Percentiles rank a stretch among this genome's conserved stretches.
Evolutionary conservation across 208 protist species (phyloP).

Genomic region (Acanthamoeba quina): DNA sequence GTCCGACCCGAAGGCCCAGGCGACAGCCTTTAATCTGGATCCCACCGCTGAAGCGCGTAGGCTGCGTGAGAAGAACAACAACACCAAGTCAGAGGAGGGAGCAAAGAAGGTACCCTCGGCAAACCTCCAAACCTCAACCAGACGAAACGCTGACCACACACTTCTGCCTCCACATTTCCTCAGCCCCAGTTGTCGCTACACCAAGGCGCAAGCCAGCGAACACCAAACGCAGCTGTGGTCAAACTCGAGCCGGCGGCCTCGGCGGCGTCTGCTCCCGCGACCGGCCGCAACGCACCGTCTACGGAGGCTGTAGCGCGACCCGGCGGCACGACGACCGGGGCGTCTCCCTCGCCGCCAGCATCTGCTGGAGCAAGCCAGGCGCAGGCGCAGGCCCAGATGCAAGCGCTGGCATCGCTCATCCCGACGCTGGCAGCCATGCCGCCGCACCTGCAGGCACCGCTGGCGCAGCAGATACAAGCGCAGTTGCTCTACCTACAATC

Average conservation of each 20-base stretch:
- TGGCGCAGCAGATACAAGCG: background rate
- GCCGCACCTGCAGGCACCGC: background rate
- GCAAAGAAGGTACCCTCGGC: background rate
- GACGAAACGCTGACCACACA: background rate
- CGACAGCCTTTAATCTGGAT: background rate
- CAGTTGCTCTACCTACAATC: conserved; percentile 3
- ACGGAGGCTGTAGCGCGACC: too few relatives aligned
- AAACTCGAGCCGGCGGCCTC: too few relatives aligned
- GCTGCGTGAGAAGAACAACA: background rate
- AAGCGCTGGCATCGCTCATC: background rate
- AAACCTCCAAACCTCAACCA: background rate
- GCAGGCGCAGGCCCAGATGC: background rate
- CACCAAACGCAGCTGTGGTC: background rate
- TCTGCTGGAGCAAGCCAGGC: background rate
- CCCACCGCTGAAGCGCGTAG: conserved; percentile 19
- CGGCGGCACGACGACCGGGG: background rate
- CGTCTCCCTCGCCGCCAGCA: background rate
- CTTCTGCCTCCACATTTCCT: background rate
- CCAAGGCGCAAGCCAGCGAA: background rate
- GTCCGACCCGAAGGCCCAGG: background rate
- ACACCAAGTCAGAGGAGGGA: background rate
- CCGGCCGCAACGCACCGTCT: too few relatives aligned
- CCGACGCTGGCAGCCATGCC: background rate
- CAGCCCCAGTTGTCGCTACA: background rate
- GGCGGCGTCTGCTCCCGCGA: too few relatives aligned